Base-by-base conservation (phyloP, 2,329 filamentous ascomycete genomes). In the Pseudogymnoascus pannorum region DNA sequence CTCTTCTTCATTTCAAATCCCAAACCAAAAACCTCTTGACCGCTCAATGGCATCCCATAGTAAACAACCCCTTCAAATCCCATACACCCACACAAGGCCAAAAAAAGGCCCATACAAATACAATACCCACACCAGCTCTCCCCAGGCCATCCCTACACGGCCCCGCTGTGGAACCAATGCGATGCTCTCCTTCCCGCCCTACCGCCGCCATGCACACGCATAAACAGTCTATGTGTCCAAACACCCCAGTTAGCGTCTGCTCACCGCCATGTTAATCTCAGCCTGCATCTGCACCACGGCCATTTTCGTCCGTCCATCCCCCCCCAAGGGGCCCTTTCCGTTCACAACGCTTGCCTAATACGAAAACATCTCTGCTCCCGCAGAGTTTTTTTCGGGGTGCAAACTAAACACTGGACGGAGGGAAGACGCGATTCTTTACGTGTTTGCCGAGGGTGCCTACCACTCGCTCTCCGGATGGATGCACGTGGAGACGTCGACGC, bases 401-500 rank as follows among this genome's bases (percentile, higher is more conserved):
- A 4, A 54, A 54, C 48, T 12, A 4, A 54, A 18, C 48, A 31
- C 9, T 18, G n/a, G 0, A 4, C 0, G 0, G 24, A 18, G 42
- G 42, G 42, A 51, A 51, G 42, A 54, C 48, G 61, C 60, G 64
- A 36, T 61, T 48, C 54, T 18, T 36, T 40, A 24, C 44, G 20
- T 42, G 35, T 20, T 16, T 35, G 24, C 48, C 24, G 35, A 57
- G 61, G 35, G n/a, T 9, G 12, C 24, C 44, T 9, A 31, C 44
- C 44, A 54, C 20, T 31, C 24, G n/a, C 8, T 31, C 31, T 29
- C 11, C 3, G 48, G 48, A 54, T 11, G 9, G 1, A 2, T 3
- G 11, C 48, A 54, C 48, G 48, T 54, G 48, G 26, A 14, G 2
- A 2, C 4, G 11, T 5, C 9, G 8, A 54, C 48, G 26, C 48